These are phyloP conservation scores for Pelagophyceae sp. DNA, from an alignment of 352 stramenopile genomes.

Conservation along the genomic window DNA sequence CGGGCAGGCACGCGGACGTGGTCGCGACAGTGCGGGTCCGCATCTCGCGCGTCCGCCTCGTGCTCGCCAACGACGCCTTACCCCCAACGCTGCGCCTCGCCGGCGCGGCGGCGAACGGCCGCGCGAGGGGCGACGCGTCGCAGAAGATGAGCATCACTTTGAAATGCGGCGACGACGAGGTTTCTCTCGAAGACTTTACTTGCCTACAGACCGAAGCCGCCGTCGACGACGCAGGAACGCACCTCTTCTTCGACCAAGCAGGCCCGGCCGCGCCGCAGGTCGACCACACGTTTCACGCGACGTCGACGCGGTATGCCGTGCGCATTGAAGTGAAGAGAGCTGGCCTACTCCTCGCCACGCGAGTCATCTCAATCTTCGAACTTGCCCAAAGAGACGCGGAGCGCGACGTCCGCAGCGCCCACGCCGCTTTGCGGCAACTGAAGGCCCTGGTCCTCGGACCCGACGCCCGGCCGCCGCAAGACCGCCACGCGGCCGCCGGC, in stretches of 20 bases:
- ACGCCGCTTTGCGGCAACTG: neutral
- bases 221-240: neutral
- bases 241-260: too few species aligned
- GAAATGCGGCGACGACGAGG: neutral
- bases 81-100: neutral
- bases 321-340: neutral
- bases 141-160: neutral
- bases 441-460: neutral
- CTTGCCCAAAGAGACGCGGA: neutral
- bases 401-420: neutral
- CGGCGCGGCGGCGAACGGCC: too few species aligned
- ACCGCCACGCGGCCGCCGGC: neutral
- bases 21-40: neutral
- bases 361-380: neutral
- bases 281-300: neutral
- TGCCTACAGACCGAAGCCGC: too few species aligned
- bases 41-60: neutral
- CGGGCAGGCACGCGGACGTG: too few species aligned
- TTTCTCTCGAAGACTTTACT: neutral
- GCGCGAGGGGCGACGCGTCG: too few species aligned
- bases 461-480: too few species aligned
- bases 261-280: too few species aligned
- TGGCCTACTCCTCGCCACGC: neutral
- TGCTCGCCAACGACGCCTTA: neutral
- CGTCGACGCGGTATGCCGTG: neutral